phyloP scores from a whole-genome alignment of 257 asterid species.

The Cordia subcordata region DNA sequence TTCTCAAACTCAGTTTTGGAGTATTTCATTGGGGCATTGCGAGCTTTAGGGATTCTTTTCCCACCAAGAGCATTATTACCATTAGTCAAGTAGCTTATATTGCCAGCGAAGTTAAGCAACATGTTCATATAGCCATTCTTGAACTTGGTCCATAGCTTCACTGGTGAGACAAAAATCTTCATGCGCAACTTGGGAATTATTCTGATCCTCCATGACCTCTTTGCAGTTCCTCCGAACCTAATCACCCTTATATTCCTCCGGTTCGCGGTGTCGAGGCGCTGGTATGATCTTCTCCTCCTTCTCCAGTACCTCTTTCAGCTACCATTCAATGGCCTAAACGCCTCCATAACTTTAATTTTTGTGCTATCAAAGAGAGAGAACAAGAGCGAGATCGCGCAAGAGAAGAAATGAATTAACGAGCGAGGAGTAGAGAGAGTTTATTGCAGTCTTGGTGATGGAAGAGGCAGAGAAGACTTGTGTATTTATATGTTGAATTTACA shows the following conservation, averaged over 20 bases:
- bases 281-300: slow-evolving; percentile 22
- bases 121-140: slow-evolving; percentile 29
- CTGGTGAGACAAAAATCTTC: slow-evolving; percentile 21
- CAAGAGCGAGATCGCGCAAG: neutral
- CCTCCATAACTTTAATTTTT: slow-evolving; percentile 8
- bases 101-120: slow-evolving; percentile 37
- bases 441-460: too few relatives aligned
- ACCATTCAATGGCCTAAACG: slow-evolving; percentile 12
- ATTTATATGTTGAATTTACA: too few relatives aligned
- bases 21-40: slow-evolving; percentile 12
- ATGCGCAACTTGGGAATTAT: slow-evolving; percentile 18
- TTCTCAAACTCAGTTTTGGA: slow-evolving; percentile 49
- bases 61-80: too few relatives aligned
- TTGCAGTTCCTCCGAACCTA: slow-evolving; percentile 23
- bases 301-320: slow-evolving; percentile 24
- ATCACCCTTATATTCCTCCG: slow-evolving; percentile 14
- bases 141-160: slow-evolving; percentile 25
- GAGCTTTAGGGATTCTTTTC: slow-evolving; percentile 19
- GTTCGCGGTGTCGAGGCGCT: slow-evolving; percentile 6
- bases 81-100: slow-evolving; percentile 11
- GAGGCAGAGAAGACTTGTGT: too few relatives aligned
- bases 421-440: too few relatives aligned
- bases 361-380: neutral
- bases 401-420: too few relatives aligned
- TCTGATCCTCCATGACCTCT: slow-evolving; percentile 23